Conservation (phyloP, 192 early-diverging fungal genomes). For the Coemansia sp. region DNA sequence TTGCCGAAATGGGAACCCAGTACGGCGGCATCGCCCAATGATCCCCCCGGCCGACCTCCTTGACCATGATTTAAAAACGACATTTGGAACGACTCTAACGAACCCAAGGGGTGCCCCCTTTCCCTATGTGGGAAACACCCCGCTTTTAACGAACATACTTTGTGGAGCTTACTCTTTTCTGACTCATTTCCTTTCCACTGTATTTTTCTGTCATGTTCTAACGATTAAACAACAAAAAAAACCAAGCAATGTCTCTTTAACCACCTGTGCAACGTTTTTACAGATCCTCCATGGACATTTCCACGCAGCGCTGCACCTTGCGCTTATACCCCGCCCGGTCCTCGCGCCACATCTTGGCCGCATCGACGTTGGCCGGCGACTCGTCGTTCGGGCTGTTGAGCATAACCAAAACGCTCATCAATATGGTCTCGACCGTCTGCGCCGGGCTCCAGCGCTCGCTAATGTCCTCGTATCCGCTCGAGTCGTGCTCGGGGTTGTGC, state of each 20-base stretch:
- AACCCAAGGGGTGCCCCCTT: not conserved
- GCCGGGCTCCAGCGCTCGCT: conserved; percentile 93
- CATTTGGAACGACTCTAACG: not conserved
- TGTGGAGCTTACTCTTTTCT: not conserved
- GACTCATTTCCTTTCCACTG: not conserved
- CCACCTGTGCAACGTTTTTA: not conserved
- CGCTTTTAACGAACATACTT: too few relatives aligned
- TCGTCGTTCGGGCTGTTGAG: conserved; percentile 90
- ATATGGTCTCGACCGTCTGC: conserved; percentile 90
- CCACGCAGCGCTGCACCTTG: conserved; percentile 61
- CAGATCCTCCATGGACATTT: conserved; percentile 13
- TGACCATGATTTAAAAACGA: too few relatives aligned
- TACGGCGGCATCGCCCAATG: conserved; percentile 5
- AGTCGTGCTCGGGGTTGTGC: conserved; percentile 79
- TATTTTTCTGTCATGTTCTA: not conserved
- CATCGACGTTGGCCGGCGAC: conserved; percentile 91
- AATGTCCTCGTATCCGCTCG: conserved; percentile 85
- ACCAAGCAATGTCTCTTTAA: not conserved
- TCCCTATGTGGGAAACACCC: not conserved
- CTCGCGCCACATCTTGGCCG: conserved; percentile 83
- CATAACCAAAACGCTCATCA: conserved; percentile 89
- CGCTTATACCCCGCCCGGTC: conserved; percentile 69
- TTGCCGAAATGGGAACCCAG: conserved; percentile 1
- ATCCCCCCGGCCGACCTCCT: not conserved
- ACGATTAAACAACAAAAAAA: not conserved